Percentiles rank a stretch among this genome's conserved stretches.
phyloP scores from a whole-genome alignment of 2,329 filamentous ascomycete species.

The Colletotrichum graminicola region DNA sequence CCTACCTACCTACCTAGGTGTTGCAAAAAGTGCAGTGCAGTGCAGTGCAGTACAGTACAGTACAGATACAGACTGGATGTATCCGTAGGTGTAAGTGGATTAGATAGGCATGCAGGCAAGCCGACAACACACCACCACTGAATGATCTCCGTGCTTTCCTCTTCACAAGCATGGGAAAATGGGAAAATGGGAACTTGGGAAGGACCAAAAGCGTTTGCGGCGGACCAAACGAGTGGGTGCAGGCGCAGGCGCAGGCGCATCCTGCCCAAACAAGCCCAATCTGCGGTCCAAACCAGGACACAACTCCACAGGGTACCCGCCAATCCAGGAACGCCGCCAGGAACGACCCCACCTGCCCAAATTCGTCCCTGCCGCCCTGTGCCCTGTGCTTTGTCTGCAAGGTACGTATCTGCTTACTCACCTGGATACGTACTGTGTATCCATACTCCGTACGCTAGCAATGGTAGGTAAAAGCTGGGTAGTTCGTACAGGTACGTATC shows the following conservation, averaged over 20 bases:
- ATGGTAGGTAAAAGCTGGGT: too few species aligned
- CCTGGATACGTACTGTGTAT: too few species aligned
- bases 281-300: slow-evolving; percentile 12
- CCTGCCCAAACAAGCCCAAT: slow-evolving; percentile 25
- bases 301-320: slow-evolving; percentile 9
- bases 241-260: slow-evolving; percentile 8
- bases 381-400: neutral
- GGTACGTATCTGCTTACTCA: neutral
- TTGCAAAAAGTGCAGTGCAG: too few species aligned
- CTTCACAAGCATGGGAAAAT: neutral
- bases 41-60: too few species aligned
- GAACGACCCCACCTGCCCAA: slow-evolving; percentile 15
- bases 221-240: slow-evolving; percentile 10
- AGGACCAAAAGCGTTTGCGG: slow-evolving; percentile 4
- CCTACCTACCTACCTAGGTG: neutral
- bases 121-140: too few species aligned
- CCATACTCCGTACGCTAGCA: too few species aligned
- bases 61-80: too few species aligned
- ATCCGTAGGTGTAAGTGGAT: too few species aligned
- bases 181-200: too few species aligned
- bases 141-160: neutral
- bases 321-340: slow-evolving; percentile 38
- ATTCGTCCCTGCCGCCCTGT: slow-evolving; percentile 13
- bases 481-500: too few species aligned
- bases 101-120: neutral